Base-by-base conservation (phyloP, 176 grass and related monocot species). In the Oryza punctata region DNA sequence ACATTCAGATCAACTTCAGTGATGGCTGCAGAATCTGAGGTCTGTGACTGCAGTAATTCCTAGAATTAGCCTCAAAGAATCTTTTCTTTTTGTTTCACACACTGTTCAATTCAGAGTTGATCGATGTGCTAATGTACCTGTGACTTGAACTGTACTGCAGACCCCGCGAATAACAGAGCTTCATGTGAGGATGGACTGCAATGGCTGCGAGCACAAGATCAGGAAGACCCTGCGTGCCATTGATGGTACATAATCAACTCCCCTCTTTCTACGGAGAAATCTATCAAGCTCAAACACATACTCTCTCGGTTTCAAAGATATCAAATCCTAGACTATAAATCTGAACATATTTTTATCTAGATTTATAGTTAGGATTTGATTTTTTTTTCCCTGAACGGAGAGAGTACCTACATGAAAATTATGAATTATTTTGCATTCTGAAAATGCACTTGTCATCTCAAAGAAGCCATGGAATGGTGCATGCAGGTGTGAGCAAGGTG, bases 401-500 rank as follows among this genome's bases (percentile, higher is more conserved):
- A n/a, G 32, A 33, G 32, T 33, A 33, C 32, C 32, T 33, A 33
- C 5, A 3, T 35, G 33, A 35, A 35, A 35, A 35, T 6, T 35
- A 4, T 35, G 33, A 35, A 35, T n/a, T n/a, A 5, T 35, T 19
- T 6, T 21, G 11, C 32, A 45, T 82, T 27, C 27, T 65, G 15
- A 33, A 38, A 70, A 69, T 67, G 28, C 43, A 19, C 45, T 72
- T 27, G 32, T n/a, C 50, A 69, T 65, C 67, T 77, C 24, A 63
- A 13, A 67, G 0, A 49, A 69, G n/a, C 63, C 49, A 52, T 52
- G 16, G 50, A 57, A 37, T 37, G 32, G 19, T 59, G 16, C 54
- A 59, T 75, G 66, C 85, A 97, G 92, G 95, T 67, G 78, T 98
- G 1, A 91, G 88, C 3, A 91, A 94, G 26, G 69, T 93, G 14